Evolutionary conservation across 305 asterid species (phyloP).

Genomic region (Fraxinus platypoda): DNA sequence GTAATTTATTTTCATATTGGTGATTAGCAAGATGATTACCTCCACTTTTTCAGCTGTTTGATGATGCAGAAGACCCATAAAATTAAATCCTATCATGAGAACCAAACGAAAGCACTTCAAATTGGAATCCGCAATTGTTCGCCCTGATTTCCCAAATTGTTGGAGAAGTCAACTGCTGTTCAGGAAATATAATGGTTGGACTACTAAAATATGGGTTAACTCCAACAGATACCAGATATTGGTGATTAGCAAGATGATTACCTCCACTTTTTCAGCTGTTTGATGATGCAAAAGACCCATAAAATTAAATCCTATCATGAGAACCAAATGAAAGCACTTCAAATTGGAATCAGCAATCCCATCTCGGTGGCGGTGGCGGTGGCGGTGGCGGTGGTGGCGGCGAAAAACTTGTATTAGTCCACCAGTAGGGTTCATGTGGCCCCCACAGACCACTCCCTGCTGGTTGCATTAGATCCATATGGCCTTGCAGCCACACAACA

Average conservation of each 20-base stretch:
- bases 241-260: constrained; percentile 56
- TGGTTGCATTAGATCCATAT: constrained; percentile 53
- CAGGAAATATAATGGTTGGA: constrained; percentile 78
- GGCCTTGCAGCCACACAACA: too few species aligned
- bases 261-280: constrained; percentile 89
- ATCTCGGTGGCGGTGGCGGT: constrained; percentile 82
- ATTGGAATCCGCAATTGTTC: constrained; percentile 68
- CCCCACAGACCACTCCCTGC: constrained; percentile 92
- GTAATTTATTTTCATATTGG: too few species aligned
- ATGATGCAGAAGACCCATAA: constrained; percentile 75
- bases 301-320: constrained; percentile 64
- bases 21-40: constrained; percentile 58
- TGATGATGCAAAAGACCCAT: constrained; percentile 81
- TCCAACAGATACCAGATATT: constrained; percentile 65
- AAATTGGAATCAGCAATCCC: constrained; percentile 76
- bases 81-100: constrained; percentile 74
- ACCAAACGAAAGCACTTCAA: constrained; percentile 74
- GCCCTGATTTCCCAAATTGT: constrained; percentile 69
- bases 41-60: constrained; percentile 87
- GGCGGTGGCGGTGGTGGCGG: too few species aligned
- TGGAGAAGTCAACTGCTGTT: constrained; percentile 81
- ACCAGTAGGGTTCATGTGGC: constrained; percentile 92
- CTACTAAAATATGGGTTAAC: constrained; percentile 58
- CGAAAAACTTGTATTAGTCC: constrained; percentile 77
- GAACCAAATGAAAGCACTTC: constrained; percentile 81